Evolutionary conservation across 2,329 filamentous ascomycete genomes (phyloP), one percentile per base, ranked within the genome.

Genomic region (Teratosphaeria destructans): DNA sequence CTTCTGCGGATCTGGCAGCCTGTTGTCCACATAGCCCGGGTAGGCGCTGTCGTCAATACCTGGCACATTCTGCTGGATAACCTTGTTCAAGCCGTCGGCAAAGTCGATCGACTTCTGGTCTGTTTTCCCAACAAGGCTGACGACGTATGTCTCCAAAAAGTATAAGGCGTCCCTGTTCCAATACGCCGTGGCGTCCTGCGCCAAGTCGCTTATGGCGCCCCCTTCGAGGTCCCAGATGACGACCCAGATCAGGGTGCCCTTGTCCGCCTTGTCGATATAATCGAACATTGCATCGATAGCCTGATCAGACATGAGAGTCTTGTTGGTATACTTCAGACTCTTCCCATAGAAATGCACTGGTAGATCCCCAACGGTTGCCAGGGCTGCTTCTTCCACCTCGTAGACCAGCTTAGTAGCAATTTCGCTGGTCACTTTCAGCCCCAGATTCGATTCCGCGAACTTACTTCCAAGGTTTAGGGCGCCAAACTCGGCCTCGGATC

Each of bases 1-100:
- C 57, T 69, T 68, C 16, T 66, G 63, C 49, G 64, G 63, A n/a
- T 70, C 67, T 3, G 65, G 65, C 57, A 73, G 64, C 35, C 69
- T 68, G 58, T 68, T 63, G 54, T 69, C 67, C 8, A 67, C 59
- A 57, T 65, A 66, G 16, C 63, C 62, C 3, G 63, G 60, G 57
- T 63, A 65, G n/a, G 61, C 65, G 49, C 60, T 61, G 53, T 62
- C 59, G 56, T 63, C 63, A 6, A 56, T 59, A 2, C 43, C 43
- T 49, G 43, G 43, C 43, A 49, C 43, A 49, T 23, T 49, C 10
- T 49, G 43, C 43, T 49, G 16, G n/a, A 49, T 49, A 19, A 49
- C n/a, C 43, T 23, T 49, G 39, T 34, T 47, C 52, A 43, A 56
- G 23, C 55, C 53, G 55, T 60, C 61, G 35, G 59, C 53, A 23